Base-by-base conservation (phyloP, 2,329 filamentous ascomycete species). In the Sclerotinia spermophila region DNA sequence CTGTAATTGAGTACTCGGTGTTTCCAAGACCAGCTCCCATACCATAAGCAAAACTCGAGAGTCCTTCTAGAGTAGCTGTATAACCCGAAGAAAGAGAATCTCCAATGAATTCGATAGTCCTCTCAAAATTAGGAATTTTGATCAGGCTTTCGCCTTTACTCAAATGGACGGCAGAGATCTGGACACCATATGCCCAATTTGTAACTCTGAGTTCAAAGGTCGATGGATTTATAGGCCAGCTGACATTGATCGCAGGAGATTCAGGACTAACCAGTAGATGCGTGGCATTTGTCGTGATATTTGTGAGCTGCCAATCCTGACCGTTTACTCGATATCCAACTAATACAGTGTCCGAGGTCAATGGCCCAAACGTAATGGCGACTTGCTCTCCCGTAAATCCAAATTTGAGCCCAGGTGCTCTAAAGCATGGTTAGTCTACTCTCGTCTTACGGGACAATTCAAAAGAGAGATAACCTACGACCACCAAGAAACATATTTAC, bases 111-210 rank as follows among this genome's bases (percentile, higher is more conserved):
- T 84, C 81, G 59, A 83, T 81, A 2, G 77, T 77, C 56, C 80
- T 79, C 11, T 74, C 73, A 71, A 79, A 80, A 30, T 81, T 76
- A 2, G 81, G 79, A 7, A 82, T 71, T 71, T 83, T 83, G 74
- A 86, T 78, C 8, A 89, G 79, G 30, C 79, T 80, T 51, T 82
- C 80, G 7, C 81, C 81, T 5, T 79, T 77, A 2, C 80, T 81
- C 21, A 87, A 80, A 68, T 87, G 84, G 2, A 89, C 81, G 11
- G 82, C 80, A 27, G 81, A 80, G 59, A 89, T 83, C 77, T 89
- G 87, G 5, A 89, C 83, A 3, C 86, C 86, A 74, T 85, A 85
- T 24, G 82, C 86, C 86, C 86, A 89, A 74, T 89, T 89, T 1
- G 86, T 86, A 24, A 89, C 86, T 72, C 86, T 81, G 74, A 89